Base-by-base conservation (phyloP, 352 stramenopile genomes). In the Phytophthora pinifolia region DNA sequence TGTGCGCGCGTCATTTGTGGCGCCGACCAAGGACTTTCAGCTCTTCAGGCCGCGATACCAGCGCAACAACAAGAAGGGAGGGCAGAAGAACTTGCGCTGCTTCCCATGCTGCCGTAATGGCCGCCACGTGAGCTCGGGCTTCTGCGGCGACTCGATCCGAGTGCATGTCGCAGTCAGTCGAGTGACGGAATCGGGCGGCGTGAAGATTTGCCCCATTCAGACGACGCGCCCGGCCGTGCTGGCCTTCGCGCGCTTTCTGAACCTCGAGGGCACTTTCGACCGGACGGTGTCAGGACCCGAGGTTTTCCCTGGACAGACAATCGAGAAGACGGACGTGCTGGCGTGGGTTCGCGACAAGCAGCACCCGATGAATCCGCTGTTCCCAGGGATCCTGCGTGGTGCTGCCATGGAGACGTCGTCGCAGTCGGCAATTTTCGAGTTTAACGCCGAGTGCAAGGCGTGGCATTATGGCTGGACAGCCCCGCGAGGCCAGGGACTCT, bases 391-490 rank as follows among this genome's bases (percentile, higher is more conserved):
- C 54, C 45, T 90, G 13, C 80, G 83, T 29, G 79, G 81, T 22
- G 81, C 83, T 4, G 78, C 81, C 7, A 91, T 90, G 80, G 83
- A 94, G 35, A 85, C 77, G 14, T 79, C 81, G 27, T 79, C 79
- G 0, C 81, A 92, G 52, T 90, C 82, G 9, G 81, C 83, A 29
- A 90, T 89, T 49, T 96, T 94, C 34, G 83, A 94, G 63, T 94
- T 96, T 56, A 96, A 96, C 34, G 72, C 78, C 3, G 80, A 93
- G 48, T 92, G 83, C 55, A 95, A 94, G 63, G 87, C 82, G 1
- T 96, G 87, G 87, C 87, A 96, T 54, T 95, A 96, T 15, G 87
- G 87, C 9, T 96, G 83, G 83, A 89, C 83, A 1, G 80, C 83
- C 0, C 83, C 83, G 8, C 80, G 83, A 18, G 83, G 83, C 0